Percentiles rank a stretch among this genome's conserved stretches.
Evolutionary conservation across 805 yeast genomes (phyloP).

Genomic region (Kodamaea laetipori): DNA sequence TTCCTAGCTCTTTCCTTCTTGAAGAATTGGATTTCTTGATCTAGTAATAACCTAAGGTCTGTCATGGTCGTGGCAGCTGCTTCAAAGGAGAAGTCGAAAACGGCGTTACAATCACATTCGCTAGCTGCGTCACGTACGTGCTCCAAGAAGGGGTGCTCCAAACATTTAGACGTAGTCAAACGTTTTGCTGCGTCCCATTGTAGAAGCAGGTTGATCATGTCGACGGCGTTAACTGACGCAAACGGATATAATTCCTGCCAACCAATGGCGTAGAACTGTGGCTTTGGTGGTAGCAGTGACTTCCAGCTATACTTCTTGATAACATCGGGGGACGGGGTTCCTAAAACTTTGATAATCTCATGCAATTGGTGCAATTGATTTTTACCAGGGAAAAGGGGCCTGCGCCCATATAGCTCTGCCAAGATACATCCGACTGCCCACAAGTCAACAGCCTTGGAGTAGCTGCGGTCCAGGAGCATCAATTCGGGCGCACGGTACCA

Average conservation of each 20-base stretch:
- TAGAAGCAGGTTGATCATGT: constrained; percentile 56
- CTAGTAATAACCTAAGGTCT: constrained; percentile 19
- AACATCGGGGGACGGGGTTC: constrained; percentile 60
- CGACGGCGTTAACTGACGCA: constrained; percentile 53
- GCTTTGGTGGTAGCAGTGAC: constrained; percentile 38
- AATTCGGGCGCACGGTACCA: constrained; percentile 97
- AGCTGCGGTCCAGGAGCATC: constrained; percentile 58
- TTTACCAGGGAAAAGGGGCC: constrained; percentile 78
- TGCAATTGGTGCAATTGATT: constrained; percentile 70
- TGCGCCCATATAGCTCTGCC: constrained; percentile 79
- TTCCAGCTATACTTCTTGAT: constrained; percentile 37
- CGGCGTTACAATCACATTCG: constrained; percentile 53
- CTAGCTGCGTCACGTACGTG: constrained; percentile 61
- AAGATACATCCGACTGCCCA: constrained; percentile 95
- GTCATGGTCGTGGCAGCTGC: constrained; percentile 20
- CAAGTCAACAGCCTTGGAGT: constrained; percentile 74
- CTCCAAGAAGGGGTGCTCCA: constrained; percentile 41
- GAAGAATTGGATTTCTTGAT: constrained; percentile 25
- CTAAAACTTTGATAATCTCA: constrained; percentile 68
- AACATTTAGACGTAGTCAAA: constrained; percentile 17
- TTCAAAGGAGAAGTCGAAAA: constrained; percentile 74
- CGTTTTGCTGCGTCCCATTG: constrained; percentile 66
- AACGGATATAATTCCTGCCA: constrained; percentile 66
- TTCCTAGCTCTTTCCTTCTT: constrained; percentile 14
- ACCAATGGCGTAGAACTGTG: constrained; percentile 32